Base-by-base conservation (phyloP, 495 filamentous ascomycete species). In the Cudoniella acicularis region DNA sequence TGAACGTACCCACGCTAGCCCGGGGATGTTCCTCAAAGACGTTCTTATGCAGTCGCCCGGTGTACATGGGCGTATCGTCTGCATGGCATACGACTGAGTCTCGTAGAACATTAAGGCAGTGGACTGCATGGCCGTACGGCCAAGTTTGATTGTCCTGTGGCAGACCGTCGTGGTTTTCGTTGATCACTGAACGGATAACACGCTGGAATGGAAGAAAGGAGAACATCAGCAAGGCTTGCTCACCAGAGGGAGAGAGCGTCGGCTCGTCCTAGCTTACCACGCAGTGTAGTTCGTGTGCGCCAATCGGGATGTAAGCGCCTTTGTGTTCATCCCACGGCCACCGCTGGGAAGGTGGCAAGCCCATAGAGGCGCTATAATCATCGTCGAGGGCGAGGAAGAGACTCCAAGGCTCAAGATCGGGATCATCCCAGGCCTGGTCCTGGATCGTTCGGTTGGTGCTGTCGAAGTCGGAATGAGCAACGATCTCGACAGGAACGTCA, bases 61-160 rank as follows among this genome's bases (percentile, higher is more conserved):
- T 58, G 24, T 64, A 64, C 43, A 16, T 27, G 9, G 62, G 62
- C 22, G 62, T 64, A 47, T 64, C 62, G 52, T 64, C 62, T 8
- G 62, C 61, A 17, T 64, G 9, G 52, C 62, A 64, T 51, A 64
- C 57, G 43, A 64, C 24, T 9, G 10, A 13, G 11, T 64, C 10
- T 10, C 61, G 43, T 22, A 64, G 18, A 4, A 9, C 26, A 47
- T 63, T 21, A 9, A 64, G 22, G 23, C 62, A 64, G 45, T 64
- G 62, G 10, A 57, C 21, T 4, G 47, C 18, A 62, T 64, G 61
- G 10, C 1, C 1, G 22, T 46, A 52, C 9, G 9, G 9, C n/a
- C 9, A 9, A 41, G 9, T 41, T 41, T 9, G 36, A n/a, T 41
- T 41, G 9, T 41, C 36, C 36, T 9, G 9, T 41, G 36, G 9